Evolutionary conservation across 139 green algal species (phyloP).

Genomic region (Yamagishiella unicocca): DNA sequence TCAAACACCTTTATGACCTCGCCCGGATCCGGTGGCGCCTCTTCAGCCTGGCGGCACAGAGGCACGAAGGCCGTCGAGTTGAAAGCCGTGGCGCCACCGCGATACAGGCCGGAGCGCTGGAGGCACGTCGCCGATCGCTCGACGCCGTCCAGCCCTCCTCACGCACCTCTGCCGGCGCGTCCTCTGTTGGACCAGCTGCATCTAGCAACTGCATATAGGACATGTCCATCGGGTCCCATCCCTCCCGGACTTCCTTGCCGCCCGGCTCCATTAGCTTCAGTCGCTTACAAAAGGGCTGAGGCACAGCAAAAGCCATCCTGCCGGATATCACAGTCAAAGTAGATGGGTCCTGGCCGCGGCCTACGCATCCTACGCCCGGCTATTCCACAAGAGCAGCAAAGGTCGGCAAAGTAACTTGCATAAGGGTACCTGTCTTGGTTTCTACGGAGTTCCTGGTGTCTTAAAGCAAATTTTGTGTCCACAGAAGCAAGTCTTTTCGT

Average conservation of each 20-base stretch:
- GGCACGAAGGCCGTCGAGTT: too few relatives aligned
- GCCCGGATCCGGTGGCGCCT: constrained; percentile 14
- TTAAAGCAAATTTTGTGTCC: too few relatives aligned
- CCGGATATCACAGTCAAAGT: neutral
- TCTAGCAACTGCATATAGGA: constrained; percentile 46
- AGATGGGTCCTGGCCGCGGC: neutral
- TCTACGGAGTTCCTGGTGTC: too few relatives aligned
- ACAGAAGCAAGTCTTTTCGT: too few relatives aligned
- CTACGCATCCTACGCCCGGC: constrained; percentile 17
- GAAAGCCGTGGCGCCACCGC: too few relatives aligned
- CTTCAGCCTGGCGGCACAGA: neutral
- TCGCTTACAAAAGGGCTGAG: constrained; percentile 11
- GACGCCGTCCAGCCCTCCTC: too few relatives aligned
- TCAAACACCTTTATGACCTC: constrained; percentile 44
- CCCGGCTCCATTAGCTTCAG: constrained; percentile 15
- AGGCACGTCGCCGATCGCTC: neutral
- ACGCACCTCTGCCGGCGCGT: constrained; percentile 3
- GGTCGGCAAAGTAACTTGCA: too few relatives aligned
- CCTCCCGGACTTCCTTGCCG: constrained; percentile 30
- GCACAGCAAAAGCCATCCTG: constrained; percentile 43
- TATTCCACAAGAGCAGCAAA: neutral
- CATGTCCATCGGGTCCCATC: constrained; percentile 47
- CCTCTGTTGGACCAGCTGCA: constrained; percentile 13
- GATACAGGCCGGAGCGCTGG: too few relatives aligned
- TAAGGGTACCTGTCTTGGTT: too few relatives aligned